Base-by-base conservation (phyloP, 2,329 filamentous ascomycete species). In the Truncatella angustata region DNA sequence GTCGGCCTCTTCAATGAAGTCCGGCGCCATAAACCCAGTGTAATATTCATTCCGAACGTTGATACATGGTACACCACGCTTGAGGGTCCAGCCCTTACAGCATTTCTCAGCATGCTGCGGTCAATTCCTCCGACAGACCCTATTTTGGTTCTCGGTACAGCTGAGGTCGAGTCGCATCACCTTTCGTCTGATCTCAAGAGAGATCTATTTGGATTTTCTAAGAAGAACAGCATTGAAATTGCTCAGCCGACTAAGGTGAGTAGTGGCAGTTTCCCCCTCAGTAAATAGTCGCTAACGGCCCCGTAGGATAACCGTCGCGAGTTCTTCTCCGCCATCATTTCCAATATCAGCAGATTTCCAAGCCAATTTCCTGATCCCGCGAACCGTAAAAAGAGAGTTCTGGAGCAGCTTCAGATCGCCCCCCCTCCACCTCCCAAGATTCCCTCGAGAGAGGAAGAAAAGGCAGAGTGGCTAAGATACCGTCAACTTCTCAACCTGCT, bases 1-100 rank as follows among this genome's bases (percentile, higher is more conserved):
- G 91, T 96, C 11, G 87, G 92, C 58, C 78, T 96, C 6, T 97
- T 99, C 65, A 86, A 90, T 1, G 94, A 97, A 72, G 90, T 96
- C 34, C 90, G 93, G 68, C 86, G 92, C 34, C 91, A 97, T 67
- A 97, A 96, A 68, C 94, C 94, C 1, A 95, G 91, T 66, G 90
- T 97, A 34, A 94, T 99, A 48, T 97, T 92, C 70, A 88, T 99
- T 39, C 93, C 94, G 2, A 87, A 91, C 59, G 83, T 97, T 45
- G 89, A 96, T 59, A 81, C 87, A 6, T 99, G 94, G 94, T 93
- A 91, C 65, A 73, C 81, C 16, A 79, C 77, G 23, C 64, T 87
- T 16, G 66, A 69, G n/a, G 73, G 74, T 6, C 86, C 88, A 35
- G 83, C 86, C 3, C 83, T 96, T 51, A 86, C 86, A 30, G 94